These are phyloP conservation scores for Hemerocallis citrina DNA, from an alignment of 106 monocot genomes.

Conservation along the genomic window DNA sequence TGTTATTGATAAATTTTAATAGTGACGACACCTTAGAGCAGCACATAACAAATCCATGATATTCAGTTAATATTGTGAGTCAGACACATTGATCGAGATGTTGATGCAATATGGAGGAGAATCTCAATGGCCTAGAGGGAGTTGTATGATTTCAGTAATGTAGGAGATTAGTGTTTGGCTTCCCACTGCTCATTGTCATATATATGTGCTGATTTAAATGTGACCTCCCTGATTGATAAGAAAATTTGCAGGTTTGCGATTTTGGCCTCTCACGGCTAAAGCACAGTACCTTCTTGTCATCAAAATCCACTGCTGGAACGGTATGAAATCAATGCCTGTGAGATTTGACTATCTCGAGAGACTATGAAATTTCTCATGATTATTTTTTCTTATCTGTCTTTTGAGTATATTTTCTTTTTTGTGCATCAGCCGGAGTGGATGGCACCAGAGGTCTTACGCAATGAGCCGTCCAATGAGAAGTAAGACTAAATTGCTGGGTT, in stretches of 20 bases:
- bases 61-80: too few relatives aligned
- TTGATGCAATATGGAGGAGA: neutral
- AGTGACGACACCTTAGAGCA: too few relatives aligned
- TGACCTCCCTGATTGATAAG: neutral
- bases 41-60: too few relatives aligned
- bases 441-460: conserved; percentile 97
- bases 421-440: conserved; percentile 95
- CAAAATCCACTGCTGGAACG: conserved; percentile 94
- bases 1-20: too few relatives aligned
- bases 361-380: neutral
- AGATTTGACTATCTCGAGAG: neutral
- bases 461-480: conserved; percentile 98
- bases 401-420: neutral
- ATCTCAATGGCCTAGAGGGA: neutral
- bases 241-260: conserved; percentile 79
- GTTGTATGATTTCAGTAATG: neutral
- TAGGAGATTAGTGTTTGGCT: neutral
- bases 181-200: neutral
- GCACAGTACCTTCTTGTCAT: conserved; percentile 92
- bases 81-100: too few relatives aligned
- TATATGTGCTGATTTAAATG: neutral
- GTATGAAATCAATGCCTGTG: conserved; percentile 28
- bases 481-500: conserved; percentile 38
- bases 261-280: conserved; percentile 99
- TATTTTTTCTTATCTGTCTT: neutral